Evolutionary conservation across 2,329 filamentous ascomycete species (phyloP), one percentile per base, ranked within the genome.

Genomic region (Orbilia ellipsospora): DNA sequence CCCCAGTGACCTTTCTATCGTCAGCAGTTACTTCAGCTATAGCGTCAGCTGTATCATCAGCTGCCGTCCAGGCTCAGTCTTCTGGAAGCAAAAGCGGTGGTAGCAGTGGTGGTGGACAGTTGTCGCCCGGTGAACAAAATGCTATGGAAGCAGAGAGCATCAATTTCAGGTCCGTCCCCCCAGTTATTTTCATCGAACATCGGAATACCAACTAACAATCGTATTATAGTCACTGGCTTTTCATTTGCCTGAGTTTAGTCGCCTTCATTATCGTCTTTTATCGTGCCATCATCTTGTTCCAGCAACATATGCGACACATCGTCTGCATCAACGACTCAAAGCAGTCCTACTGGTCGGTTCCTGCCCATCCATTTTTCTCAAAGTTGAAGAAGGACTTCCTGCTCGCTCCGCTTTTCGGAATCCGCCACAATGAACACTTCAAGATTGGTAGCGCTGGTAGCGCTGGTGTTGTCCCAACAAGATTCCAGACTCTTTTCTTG

Each of bases 401-500:
- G 12, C 89, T 89, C 80, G 90, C 92, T 0, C 92, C 92, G 2
- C 83, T 96, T 18, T 87, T 89, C 79, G 86, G 86, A 63, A 92
- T 92, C 80, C 87, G 92, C 79, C 92, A 95, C 83, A 95, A 95
- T 80, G 85, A 88, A 40, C 90, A 92, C 80, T 86, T 92, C 78
- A 89, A 90, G 80, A 82, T 93, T n/a, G 90, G 88, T 15, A 85
- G 85, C 16, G 90, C 89, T 7, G 83, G 92, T 80, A 89, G 89
- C 78, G 88, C 92, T 62, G 91, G 92, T 77, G 94, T 92, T 0
- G 83, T 96, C 16, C 92, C 92, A 0, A 91, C 90, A n/a, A 85
- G 92, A 59, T 89, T 94, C 79, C 92, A 96, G 81, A 87, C 89
- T 10, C 81, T 92, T 60, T 85, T 95, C 79, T 84, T 96, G 16